Conservation (phyloP, 805 yeast genomes). For the Yarrowia phangngaensis region DNA sequence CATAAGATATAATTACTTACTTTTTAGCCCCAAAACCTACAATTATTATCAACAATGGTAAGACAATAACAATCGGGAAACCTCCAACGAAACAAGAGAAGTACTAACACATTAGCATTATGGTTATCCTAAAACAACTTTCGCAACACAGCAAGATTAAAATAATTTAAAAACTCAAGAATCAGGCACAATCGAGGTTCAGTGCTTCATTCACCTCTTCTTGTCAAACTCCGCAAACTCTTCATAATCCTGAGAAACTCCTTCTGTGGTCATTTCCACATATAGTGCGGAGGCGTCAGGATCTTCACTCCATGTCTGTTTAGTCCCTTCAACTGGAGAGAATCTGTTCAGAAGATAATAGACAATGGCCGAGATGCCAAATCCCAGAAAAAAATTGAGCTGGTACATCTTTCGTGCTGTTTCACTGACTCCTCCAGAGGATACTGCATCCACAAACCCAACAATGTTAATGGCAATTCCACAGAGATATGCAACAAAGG, state of each 20-base stretch:
- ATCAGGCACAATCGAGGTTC: no score
- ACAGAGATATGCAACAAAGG: constrained; percentile 69
- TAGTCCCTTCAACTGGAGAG: constrained; percentile 30
- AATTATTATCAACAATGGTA: no score
- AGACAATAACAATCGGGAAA: no score
- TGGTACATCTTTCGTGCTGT: constrained; percentile 75
- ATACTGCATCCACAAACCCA: constrained; percentile 76
- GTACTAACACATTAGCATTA: no score
- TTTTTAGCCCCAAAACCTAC: no score
- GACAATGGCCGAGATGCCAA: constrained; percentile 52
- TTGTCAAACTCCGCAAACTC: no score
- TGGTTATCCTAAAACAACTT: no score
- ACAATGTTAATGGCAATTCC: constrained; percentile 82
- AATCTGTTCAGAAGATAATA: constrained; percentile 49
- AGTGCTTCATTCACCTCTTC: no score
- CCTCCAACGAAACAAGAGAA: no score
- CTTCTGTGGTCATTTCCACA: constrained; percentile 13
- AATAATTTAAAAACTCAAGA: no score
- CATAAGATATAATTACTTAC: no score
- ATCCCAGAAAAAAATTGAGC: constrained; percentile 75
- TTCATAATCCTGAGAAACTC: constrained; percentile 9
- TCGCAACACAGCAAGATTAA: no score
- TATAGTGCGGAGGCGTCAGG: constrained; percentile 18
- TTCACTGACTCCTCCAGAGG: constrained; percentile 63
- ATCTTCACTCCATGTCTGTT: constrained; percentile 7